Evolutionary conservation across 176 grass and related monocot genomes (phyloP).

Genomic region (Aegilops bicornis): DNA sequence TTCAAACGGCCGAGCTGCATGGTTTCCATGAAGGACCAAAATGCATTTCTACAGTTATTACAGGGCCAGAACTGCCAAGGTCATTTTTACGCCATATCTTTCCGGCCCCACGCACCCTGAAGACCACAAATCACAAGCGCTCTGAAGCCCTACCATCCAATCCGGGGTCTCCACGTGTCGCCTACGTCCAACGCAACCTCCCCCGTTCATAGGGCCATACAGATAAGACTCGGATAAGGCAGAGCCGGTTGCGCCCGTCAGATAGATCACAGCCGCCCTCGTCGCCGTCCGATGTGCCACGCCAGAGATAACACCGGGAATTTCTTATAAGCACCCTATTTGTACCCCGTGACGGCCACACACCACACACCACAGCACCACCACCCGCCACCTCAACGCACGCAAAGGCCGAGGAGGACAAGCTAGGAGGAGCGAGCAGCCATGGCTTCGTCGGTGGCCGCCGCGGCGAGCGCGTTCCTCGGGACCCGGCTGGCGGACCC

Average conservation of each 20-base stretch:
- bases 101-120: conserved; percentile 2
- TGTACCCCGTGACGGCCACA: conserved; percentile 40
- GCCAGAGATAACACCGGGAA: conserved; percentile 53
- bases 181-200: not conserved
- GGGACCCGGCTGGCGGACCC: conserved; percentile 66
- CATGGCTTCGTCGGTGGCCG: conserved; percentile 76
- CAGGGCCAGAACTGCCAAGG: not conserved
- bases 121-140: conserved; percentile 31
- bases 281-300: conserved; percentile 45
- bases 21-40: not conserved
- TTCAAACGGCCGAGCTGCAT: not conserved
- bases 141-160: conserved; percentile 34
- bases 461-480: conserved; percentile 79
- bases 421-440: not conserved
- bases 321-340: conserved; percentile 53
- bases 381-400: not conserved
- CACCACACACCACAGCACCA: conserved; percentile 3
- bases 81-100: conserved; percentile 50
- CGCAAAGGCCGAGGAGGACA: not conserved
- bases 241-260: conserved; percentile 43
- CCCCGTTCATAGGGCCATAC: conserved; percentile 31
- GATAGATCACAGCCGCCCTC: conserved; percentile 60
- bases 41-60: not conserved
- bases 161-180: conserved; percentile 45
- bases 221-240: conserved; percentile 92